These are phyloP conservation scores for Mrakia gelida DNA, from an alignment of 768 basidiomycete species.

Conservation along the genomic window DNA sequence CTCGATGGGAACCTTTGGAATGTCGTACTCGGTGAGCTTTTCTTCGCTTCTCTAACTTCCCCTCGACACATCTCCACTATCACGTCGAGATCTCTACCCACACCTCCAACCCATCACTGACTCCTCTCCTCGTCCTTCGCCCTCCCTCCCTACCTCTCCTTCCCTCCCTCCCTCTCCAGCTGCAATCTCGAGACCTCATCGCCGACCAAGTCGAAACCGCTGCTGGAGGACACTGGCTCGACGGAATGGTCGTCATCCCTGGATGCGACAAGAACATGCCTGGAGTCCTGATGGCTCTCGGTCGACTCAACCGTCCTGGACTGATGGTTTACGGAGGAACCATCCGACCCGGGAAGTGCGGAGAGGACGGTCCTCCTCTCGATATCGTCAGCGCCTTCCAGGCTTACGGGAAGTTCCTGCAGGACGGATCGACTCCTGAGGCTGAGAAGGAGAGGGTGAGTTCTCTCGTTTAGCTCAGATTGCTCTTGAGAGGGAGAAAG, in stretches of 20 bases:
- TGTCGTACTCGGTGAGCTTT: conserved; percentile 57
- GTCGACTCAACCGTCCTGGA: conserved; percentile 89
- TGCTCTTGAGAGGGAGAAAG: neutral
- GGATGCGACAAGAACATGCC: conserved; percentile 99
- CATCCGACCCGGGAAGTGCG: conserved; percentile 88
- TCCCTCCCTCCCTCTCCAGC: conserved; percentile 51
- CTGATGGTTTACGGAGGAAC: conserved; percentile 97
- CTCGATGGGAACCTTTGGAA: conserved; percentile 92
- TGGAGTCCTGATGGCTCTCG: conserved; percentile 96
- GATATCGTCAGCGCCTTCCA: conserved; percentile 98
- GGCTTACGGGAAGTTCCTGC: conserved; percentile 89
- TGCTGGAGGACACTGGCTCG: conserved; percentile 94
- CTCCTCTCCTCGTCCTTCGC: neutral
- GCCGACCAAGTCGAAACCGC: conserved; percentile 96
- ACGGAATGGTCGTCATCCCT: conserved; percentile 94
- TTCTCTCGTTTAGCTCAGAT: neutral
- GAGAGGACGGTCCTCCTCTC: conserved; percentile 60
- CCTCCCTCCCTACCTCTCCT: conserved; percentile 3
- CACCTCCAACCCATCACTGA: conserved; percentile 18
- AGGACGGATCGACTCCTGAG: conserved; percentile 73
- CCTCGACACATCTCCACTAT: neutral
- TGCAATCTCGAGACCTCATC: conserved; percentile 95
- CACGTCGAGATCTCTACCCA: no score
- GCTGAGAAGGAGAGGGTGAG: conserved; percentile 68
- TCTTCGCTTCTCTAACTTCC: neutral